phyloP scores from a whole-genome alignment of 805 yeast genomes.

The Cyberlindnera misumaiensis region DNA sequence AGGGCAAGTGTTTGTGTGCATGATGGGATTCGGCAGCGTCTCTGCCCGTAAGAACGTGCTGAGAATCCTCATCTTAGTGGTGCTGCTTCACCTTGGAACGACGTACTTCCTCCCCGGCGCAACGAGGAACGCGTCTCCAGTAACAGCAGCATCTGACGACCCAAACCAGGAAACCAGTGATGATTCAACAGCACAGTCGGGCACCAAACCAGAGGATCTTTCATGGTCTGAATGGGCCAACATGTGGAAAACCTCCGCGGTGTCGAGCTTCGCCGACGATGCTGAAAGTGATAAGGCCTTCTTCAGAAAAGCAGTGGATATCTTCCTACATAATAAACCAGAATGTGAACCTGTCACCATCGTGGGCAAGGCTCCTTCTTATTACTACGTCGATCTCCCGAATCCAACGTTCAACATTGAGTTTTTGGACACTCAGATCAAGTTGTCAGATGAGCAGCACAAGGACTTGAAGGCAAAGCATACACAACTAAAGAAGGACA shows the following conservation, averaged over 20 bases:
- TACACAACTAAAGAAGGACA: constrained; percentile 12
- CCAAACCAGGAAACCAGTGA: too few relatives aligned
- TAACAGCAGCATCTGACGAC: too few relatives aligned
- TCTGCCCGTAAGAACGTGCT: constrained; percentile 4
- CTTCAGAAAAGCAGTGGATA: constrained; percentile 16
- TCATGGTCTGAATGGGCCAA: too few relatives aligned
- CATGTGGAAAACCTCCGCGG: too few relatives aligned
- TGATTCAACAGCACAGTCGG: too few relatives aligned
- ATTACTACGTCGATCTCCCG: constrained; percentile 22
- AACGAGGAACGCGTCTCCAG: too few relatives aligned
- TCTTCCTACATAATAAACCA: constrained; percentile 19
- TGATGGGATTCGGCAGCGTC: constrained; percentile 3
- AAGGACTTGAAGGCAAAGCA: constrained; percentile 17
- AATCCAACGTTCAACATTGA: constrained; percentile 23
- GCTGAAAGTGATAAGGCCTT: constrained; percentile 2
- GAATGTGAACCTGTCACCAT: constrained; percentile 12
- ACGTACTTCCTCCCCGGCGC: too few relatives aligned
- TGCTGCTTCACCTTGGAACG: background rate
- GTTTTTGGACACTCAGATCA: constrained; percentile 11
- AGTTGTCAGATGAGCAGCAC: constrained; percentile 15
- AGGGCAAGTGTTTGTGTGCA: too few relatives aligned
- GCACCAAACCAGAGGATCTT: too few relatives aligned
- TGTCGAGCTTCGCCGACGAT: background rate
- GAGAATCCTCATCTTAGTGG: constrained; percentile 2
- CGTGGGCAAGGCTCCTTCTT: constrained; percentile 21